phyloP scores from a whole-genome alignment of 345 rosid species.

The Aquilaria yunnanensis region DNA sequence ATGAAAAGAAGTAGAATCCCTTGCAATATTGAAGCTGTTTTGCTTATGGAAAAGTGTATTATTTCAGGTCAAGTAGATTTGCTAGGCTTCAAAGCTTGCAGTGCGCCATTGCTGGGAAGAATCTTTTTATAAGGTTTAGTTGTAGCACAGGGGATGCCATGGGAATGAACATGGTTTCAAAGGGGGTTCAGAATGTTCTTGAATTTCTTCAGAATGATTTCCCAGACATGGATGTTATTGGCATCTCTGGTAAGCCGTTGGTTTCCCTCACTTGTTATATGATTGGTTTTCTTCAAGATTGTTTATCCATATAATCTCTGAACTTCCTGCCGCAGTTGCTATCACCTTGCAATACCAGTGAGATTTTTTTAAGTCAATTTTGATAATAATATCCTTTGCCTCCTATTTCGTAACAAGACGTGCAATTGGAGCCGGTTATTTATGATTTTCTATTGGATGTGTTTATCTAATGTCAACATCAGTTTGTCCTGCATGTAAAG shows the following conservation, averaged over 20 bases:
- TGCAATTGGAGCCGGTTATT: too few relatives aligned
- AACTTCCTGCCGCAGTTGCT: too few relatives aligned
- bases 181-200: conserved; percentile 88
- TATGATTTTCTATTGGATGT: too few relatives aligned
- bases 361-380: too few relatives aligned
- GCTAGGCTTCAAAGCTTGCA: conserved; percentile 55
- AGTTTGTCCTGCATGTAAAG: too few relatives aligned
- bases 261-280: neutral
- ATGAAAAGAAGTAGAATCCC: too few relatives aligned
- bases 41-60: too few relatives aligned
- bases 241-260: conserved; percentile 54
- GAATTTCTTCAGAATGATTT: conserved; percentile 68
- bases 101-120: conserved; percentile 80
- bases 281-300: neutral
- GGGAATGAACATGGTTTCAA: conserved; percentile 99
- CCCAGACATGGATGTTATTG: conserved; percentile 84
- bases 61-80: conserved; percentile 75
- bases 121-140: conserved; percentile 64
- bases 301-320: neutral
- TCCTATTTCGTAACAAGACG: too few relatives aligned
- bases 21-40: too few relatives aligned
- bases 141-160: conserved; percentile 93
- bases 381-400: too few relatives aligned
- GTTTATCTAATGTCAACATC: too few relatives aligned
- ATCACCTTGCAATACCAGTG: too few relatives aligned